Evolutionary conservation across 805 yeast genomes (phyloP), one percentile per base, ranked within the genome.

Genomic region (Kuraishia borneana): DNA sequence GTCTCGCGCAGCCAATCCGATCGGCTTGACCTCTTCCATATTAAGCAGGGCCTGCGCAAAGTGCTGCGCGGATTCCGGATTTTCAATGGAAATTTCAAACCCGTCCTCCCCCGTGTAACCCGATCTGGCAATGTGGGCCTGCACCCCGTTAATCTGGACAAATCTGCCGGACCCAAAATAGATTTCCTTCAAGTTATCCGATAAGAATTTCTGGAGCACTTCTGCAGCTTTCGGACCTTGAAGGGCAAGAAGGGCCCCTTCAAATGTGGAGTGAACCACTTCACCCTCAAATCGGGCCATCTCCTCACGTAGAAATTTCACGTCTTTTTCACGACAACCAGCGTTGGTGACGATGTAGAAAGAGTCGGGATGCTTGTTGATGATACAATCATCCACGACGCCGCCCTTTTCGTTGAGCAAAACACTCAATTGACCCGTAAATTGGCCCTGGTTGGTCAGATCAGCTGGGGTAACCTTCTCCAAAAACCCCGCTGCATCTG

Each of bases 71-170:
- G 65, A 53, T 34, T 65, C 60, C 32, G 54, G 48, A 36, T 71
- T 62, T 19, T 84, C 80, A 39, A 88, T 77, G 6, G 94, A 77
- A 38, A 89, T 71, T 56, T 92, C 98, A 56, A 92, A 89, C 2
- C 98, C 98, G 54, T 92, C 98, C 59, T 92, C 98, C 14, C 98
- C 98, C 5, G 98, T 92, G 63, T 92, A 92, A 2, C 98, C 98
- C 18, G 94, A 83, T 57, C 98, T 77, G 3, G 95, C 83, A n/a
- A 87, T 68, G 51, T 87, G 94, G 34, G 81, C 65, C 33, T 65
- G 61, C 47, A 54, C 61, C 2, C 63, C 58, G 16, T 68, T 51
- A 21, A 68, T 51, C 21, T 56, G 56, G 35, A 71, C 57, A 46
- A 64, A 73, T 27, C 60, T 61, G 9, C 80, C 68, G 46, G 73